Percentiles rank a stretch among this genome's conserved stretches.
These are phyloP conservation scores for Aspergillus leporis DNA, from an alignment of 495 filamentous ascomycete species.

Conservation along the genomic window DNA sequence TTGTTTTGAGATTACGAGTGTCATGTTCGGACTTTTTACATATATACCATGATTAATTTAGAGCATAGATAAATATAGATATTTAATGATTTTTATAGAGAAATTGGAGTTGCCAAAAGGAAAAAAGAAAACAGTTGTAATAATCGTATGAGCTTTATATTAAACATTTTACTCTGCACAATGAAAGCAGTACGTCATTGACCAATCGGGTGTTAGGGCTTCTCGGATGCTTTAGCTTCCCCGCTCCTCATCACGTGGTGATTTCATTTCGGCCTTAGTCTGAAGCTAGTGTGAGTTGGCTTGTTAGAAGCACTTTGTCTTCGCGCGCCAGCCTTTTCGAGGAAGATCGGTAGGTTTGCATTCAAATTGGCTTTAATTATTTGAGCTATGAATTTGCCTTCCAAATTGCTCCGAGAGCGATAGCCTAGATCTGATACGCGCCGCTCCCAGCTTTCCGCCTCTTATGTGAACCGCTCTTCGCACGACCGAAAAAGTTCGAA, in stretches of 20 bases:
- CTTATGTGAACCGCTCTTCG: not conserved
- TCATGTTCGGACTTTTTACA: not conserved
- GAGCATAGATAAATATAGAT: not conserved
- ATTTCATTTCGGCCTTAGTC: not conserved
- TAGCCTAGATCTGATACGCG: not conserved
- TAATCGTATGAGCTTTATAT: not conserved
- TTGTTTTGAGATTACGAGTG: not conserved
- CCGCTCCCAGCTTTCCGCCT: not conserved
- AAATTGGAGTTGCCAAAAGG: not conserved
- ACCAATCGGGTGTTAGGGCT: not conserved
- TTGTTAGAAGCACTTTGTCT: not conserved
- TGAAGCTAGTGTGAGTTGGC: not conserved
- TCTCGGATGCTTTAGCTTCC: not conserved
- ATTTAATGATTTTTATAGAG: not conserved
- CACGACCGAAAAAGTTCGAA: not conserved
- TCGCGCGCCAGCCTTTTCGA: not conserved
- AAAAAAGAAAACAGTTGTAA: not conserved
- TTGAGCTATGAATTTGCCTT: not conserved
- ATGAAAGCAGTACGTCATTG: too few relatives aligned
- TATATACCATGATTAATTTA: not conserved
- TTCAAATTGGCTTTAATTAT: not conserved
- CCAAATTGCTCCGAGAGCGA: not conserved
- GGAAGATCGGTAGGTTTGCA: not conserved
- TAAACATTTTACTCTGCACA: too few relatives aligned
- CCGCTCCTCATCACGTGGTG: conserved; percentile 1